Evolutionary conservation across 2,329 filamentous ascomycete genomes (phyloP).

Genomic region (Berkeleyomyces rouxiae): DNA sequence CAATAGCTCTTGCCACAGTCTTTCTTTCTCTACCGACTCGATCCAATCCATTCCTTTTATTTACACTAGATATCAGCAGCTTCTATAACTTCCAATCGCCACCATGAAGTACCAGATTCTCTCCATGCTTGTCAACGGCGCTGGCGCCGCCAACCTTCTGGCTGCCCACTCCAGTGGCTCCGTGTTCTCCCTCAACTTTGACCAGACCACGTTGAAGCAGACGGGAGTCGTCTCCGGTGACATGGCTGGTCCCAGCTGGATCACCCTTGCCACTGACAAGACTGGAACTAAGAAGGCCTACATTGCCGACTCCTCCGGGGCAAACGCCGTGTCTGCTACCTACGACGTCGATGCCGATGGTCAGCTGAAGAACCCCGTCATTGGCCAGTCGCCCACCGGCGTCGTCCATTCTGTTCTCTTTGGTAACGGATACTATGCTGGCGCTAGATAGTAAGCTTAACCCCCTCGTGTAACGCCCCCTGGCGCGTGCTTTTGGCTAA

Average conservation of each 20-base stretch:
- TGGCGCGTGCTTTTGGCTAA: not conserved
- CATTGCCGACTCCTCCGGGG: slow-evolving; percentile 19
- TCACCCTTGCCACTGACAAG: slow-evolving; percentile 12
- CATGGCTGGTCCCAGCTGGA: slow-evolving; percentile 14
- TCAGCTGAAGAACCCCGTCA: slow-evolving; percentile 18
- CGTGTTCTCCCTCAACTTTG: slow-evolving; percentile 14
- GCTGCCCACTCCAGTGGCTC: slow-evolving; percentile 16
- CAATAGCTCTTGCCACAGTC: not conserved
- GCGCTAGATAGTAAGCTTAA: slow-evolving; percentile 27
- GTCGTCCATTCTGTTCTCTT: slow-evolving; percentile 27
- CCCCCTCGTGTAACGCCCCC: too few relatives aligned
- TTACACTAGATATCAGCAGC: not conserved
- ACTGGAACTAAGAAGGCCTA: slow-evolving; percentile 13
- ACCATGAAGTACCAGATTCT: slow-evolving; percentile 8
- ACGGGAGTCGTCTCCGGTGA: slow-evolving; percentile 14
- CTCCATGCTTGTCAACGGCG: slow-evolving; percentile 11
- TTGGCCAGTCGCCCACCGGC: slow-evolving; percentile 21
- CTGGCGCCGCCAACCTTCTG: slow-evolving; percentile 14
- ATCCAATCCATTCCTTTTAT: not conserved
- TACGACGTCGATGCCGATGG: slow-evolving; percentile 19
- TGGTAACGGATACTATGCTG: slow-evolving; percentile 26
- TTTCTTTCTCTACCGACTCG: not conserved
- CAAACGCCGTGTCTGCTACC: slow-evolving; percentile 19
- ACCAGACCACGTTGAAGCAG: slow-evolving; percentile 9
- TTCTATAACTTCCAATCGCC: not conserved